Evolutionary conservation across 2,329 filamentous ascomycete genomes (phyloP).

Genomic region (Cyclaneusma minus): DNA sequence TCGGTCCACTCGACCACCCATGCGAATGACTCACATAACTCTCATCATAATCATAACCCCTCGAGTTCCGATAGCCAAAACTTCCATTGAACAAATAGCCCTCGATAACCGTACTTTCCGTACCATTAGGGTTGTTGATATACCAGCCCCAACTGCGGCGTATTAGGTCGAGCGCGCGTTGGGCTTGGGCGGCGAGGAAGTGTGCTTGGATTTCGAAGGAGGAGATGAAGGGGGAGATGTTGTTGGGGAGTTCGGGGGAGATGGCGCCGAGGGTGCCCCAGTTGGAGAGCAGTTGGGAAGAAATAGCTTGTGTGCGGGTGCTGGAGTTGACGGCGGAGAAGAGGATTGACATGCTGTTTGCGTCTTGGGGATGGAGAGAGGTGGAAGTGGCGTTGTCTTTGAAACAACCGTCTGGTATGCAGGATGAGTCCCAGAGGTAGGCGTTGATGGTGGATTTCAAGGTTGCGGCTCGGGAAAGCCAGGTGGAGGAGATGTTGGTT

Average conservation of each 20-base stretch:
- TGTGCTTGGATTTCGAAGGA: conserved; percentile 44
- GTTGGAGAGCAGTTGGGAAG: conserved; percentile 28
- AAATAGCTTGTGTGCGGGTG: conserved; percentile 21
- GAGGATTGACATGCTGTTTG: conserved; percentile 37
- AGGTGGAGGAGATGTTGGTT: conserved; percentile 19
- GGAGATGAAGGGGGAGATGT: conserved; percentile 41
- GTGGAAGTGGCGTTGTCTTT: conserved; percentile 32
- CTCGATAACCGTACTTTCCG: conserved; percentile 40
- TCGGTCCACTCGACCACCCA: conserved; percentile 33
- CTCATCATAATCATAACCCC: conserved; percentile 33
- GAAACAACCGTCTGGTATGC: conserved; percentile 23
- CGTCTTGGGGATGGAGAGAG: conserved; percentile 43
- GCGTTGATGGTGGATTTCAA: no score
- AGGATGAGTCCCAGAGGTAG: conserved; percentile 28
- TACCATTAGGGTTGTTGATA: conserved; percentile 38
- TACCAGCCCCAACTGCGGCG: conserved; percentile 45
- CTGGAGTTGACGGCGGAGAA: conserved; percentile 7
- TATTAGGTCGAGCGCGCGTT: conserved; percentile 38
- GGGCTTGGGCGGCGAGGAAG: conserved; percentile 27
- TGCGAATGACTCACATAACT: no score
- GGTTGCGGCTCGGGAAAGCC: conserved; percentile 14
- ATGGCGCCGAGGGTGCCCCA: conserved; percentile 40
- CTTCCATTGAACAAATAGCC: conserved; percentile 39
- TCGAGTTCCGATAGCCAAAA: conserved; percentile 37
- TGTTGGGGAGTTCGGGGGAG: conserved; percentile 38